phyloP scores from a whole-genome alignment of 495 filamentous ascomycete genomes.

The Daldinia childiae region DNA sequence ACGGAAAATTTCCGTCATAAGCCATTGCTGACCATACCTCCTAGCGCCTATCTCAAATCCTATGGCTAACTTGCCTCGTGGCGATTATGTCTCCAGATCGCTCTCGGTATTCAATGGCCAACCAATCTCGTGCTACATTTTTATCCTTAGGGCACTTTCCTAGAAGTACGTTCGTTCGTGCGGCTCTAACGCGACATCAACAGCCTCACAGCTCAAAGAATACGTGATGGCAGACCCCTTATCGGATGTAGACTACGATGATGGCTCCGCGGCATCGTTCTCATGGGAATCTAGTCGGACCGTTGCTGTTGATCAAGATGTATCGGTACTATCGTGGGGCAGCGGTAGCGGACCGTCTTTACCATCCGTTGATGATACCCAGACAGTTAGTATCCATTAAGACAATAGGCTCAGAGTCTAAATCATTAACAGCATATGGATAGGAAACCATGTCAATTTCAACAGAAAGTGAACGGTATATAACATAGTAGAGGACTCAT shows the following conservation, averaged over 20 bases:
- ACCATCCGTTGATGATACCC: conserved; percentile 42
- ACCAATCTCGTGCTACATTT: neutral
- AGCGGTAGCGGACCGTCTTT: conserved; percentile 43
- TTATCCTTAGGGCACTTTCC: neutral
- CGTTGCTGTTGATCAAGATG: conserved; percentile 25
- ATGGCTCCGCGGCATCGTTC: conserved; percentile 11
- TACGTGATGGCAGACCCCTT: conserved; percentile 17
- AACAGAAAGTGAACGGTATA: conserved; percentile 29
- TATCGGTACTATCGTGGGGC: conserved; percentile 42
- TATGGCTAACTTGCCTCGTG: conserved; percentile 16
- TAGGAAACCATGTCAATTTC: conserved; percentile 27
- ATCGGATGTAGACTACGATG: conserved; percentile 11
- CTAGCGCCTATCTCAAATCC: neutral
- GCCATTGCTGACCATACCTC: conserved; percentile 23
- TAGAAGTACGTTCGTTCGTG: neutral
- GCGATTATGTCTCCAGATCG: neutral
- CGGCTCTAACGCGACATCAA: neutral
- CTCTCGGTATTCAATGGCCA: neutral
- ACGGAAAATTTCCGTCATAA: conserved; percentile 8
- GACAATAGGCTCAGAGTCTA: neutral
- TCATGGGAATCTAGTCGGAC: conserved; percentile 26
- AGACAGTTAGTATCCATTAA: conserved; percentile 21
- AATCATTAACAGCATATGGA: neutral
- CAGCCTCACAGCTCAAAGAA: neutral
- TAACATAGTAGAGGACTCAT: neutral